Percentiles rank a stretch among this genome's conserved stretches.
Evolutionary conservation across 1,284 basidiomycete species (phyloP).

Genomic region (Dichomitus squalens): DNA sequence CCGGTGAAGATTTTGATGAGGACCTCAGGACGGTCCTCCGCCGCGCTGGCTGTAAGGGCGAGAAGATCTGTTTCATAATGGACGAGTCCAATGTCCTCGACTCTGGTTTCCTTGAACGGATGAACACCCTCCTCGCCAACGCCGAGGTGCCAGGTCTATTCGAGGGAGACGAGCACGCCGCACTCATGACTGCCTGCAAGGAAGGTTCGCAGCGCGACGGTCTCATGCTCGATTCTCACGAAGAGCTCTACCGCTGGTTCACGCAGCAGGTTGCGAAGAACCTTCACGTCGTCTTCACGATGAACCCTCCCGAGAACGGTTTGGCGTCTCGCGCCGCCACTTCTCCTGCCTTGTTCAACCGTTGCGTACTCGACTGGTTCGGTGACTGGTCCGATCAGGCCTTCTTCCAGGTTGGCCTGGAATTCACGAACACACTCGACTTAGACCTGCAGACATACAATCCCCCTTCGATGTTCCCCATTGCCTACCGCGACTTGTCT

Average conservation of each 20-base stretch:
- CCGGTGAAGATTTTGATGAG: constrained; percentile 97
- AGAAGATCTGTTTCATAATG: constrained; percentile 99
- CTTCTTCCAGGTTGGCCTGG: constrained; percentile 94
- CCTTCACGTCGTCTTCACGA: constrained; percentile 97
- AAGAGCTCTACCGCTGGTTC: constrained; percentile 97
- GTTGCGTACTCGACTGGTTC: constrained; percentile 98
- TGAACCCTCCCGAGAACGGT: constrained; percentile 98
- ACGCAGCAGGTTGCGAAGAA: constrained; percentile 96
- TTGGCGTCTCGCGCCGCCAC: constrained; percentile 95
- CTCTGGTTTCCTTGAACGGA: constrained; percentile 97
- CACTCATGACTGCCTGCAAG: constrained; percentile 98
- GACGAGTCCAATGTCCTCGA: constrained; percentile 99
- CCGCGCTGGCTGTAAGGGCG: constrained; percentile 95
- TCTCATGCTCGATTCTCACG: constrained; percentile 96
- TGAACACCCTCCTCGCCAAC: constrained; percentile 99
- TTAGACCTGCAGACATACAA: constrained; percentile 83
- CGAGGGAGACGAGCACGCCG: constrained; percentile 96
- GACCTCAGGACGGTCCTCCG: constrained; percentile 94
- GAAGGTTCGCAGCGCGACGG: constrained; percentile 98
- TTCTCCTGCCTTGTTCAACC: constrained; percentile 96
- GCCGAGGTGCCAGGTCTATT: constrained; percentile 99
- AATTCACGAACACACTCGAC: constrained; percentile 92
- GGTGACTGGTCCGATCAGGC: constrained; percentile 98
- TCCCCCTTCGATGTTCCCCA: constrained; percentile 82
- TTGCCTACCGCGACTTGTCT: constrained; percentile 81